Conservation (phyloP, 75 land plant species). For the Picea sitchensis region DNA sequence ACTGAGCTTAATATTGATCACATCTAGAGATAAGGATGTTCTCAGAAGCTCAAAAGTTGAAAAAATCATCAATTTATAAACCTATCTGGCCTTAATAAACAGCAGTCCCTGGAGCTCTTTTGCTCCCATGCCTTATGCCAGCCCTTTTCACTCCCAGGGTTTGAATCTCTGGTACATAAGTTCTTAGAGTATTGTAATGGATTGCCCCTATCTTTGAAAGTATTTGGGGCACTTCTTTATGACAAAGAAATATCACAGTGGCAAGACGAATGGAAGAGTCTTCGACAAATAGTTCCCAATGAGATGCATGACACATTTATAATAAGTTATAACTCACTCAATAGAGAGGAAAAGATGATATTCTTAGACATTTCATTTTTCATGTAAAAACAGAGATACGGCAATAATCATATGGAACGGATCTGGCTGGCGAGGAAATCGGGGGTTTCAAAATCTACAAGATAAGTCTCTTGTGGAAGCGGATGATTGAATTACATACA, state of each 20-base stretch:
- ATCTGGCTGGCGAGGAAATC: conserved; percentile 1
- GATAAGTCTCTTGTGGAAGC: background rate
- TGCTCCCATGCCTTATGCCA: background rate
- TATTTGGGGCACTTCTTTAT: background rate
- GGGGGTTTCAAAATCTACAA: background rate
- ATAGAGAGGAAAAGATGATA: background rate
- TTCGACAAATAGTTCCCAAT: background rate
- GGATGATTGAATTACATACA: too few relatives aligned
- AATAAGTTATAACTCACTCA: background rate
- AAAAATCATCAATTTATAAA: background rate
- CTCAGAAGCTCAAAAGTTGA: background rate
- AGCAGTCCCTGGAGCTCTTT: background rate
- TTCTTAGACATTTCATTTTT: conserved; percentile 7
- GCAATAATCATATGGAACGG: background rate
- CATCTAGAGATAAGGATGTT: background rate
- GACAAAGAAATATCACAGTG: background rate
- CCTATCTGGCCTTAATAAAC: background rate
- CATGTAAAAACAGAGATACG: background rate
- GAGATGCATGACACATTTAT: background rate
- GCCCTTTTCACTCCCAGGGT: background rate
- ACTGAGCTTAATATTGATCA: background rate
- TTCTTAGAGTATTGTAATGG: background rate
- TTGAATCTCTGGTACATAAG: background rate
- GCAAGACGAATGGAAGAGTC: background rate
- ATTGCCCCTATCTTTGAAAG: background rate